Conservation (phyloP, 1,284 basidiomycete species). For the Prillingera fragicola region DNA sequence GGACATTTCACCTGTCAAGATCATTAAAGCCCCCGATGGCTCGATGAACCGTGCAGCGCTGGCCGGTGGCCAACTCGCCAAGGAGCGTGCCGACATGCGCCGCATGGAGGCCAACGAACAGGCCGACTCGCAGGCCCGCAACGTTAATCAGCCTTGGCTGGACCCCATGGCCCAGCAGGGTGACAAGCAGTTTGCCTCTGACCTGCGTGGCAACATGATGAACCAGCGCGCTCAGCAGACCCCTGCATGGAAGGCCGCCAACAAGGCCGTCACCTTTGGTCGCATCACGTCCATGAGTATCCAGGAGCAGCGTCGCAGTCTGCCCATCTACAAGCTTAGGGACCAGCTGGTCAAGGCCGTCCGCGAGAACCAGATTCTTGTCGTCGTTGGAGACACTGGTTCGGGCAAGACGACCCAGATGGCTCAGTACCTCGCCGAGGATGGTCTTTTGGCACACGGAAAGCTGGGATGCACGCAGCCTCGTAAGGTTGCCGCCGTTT, state of each 20-base stretch:
- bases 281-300: constrained; percentile 86
- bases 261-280: constrained; percentile 92
- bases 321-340: constrained; percentile 96
- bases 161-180: constrained; percentile 91
- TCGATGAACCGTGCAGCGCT: constrained; percentile 93
- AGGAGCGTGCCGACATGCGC: constrained; percentile 87
- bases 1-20: constrained; percentile 94
- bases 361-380: constrained; percentile 84
- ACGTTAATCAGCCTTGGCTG: constrained; percentile 92
- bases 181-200: constrained; percentile 89
- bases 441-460: constrained; percentile 77
- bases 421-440: constrained; percentile 87
- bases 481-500: constrained; percentile 96
- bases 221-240: constrained; percentile 56
- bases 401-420: constrained; percentile 93
- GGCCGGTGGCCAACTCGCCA: constrained; percentile 85
- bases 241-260: constrained; percentile 90
- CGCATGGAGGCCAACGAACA: constrained; percentile 92
- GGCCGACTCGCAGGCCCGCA: constrained; percentile 86
- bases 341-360: constrained; percentile 88
- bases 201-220: constrained; percentile 73
- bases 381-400: constrained; percentile 90
- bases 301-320: constrained; percentile 81
- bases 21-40: constrained; percentile 90
- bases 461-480: constrained; percentile 97